Evolutionary conservation across 495 filamentous ascomycete species (phyloP).

Genomic region (Penicillium pulvis): DNA sequence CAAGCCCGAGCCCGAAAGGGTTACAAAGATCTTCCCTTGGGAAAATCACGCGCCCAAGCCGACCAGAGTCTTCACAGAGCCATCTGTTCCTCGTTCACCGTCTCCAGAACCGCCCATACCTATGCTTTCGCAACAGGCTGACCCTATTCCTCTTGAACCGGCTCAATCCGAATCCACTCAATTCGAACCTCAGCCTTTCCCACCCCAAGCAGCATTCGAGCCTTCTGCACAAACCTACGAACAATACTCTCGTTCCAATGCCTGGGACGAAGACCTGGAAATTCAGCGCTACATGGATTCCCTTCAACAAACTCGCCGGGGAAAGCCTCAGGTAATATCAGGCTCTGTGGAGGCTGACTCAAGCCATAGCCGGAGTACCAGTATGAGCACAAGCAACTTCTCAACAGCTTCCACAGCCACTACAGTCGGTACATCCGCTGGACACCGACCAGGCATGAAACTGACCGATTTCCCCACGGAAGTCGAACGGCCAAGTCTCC

Average conservation of each 20-base stretch:
- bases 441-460: slow-evolving; percentile 56
- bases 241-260: slow-evolving; percentile 69
- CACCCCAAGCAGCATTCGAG: slow-evolving; percentile 30
- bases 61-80: slow-evolving; percentile 71
- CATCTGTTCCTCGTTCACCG: slow-evolving; percentile 19
- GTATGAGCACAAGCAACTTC: slow-evolving; percentile 6
- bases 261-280: slow-evolving; percentile 83
- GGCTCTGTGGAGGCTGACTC: slow-evolving; percentile 16
- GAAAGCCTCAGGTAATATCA: slow-evolving; percentile 58
- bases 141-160: not conserved
- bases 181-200: slow-evolving; percentile 1
- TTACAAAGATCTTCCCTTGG: slow-evolving; percentile 83
- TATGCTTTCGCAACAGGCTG: not conserved
- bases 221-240: slow-evolving; percentile 60
- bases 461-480: slow-evolving; percentile 87
- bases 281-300: slow-evolving; percentile 79
- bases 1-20: slow-evolving; percentile 56
- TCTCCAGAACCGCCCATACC: slow-evolving; percentile 2
- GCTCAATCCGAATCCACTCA: not conserved
- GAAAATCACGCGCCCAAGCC: slow-evolving; percentile 65
- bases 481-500: slow-evolving; percentile 82
- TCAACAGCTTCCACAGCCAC: slow-evolving; percentile 2
- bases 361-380: slow-evolving; percentile 11
- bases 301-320: slow-evolving; percentile 64
- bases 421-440: slow-evolving; percentile 9